These are phyloP conservation scores for Cordia subcordata DNA, from an alignment of 257 asterid genomes.

Conservation along the genomic window DNA sequence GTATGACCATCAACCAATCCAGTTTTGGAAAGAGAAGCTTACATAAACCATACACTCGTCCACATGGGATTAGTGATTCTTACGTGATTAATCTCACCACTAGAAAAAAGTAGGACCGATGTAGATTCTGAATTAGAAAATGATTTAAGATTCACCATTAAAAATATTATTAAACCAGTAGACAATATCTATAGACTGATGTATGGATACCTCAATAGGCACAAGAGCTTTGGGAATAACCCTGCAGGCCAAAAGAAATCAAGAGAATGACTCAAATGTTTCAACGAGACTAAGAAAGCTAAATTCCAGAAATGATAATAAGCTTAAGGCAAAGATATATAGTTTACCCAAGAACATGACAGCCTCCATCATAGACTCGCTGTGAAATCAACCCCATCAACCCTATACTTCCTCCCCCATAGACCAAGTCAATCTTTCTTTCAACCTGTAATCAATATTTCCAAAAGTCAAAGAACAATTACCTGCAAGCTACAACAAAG, in stretches of 20 bases:
- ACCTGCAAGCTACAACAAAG: constrained; percentile 10
- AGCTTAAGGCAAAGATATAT: neutral
- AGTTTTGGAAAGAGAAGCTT: too few relatives aligned
- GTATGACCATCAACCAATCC: too few relatives aligned
- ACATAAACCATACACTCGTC: too few relatives aligned
- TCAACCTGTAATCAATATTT: constrained; percentile 52
- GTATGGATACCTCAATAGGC: constrained; percentile 75
- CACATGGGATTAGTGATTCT: too few relatives aligned
- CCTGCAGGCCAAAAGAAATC: constrained; percentile 56
- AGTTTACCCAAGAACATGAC: constrained; percentile 93
- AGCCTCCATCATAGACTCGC: constrained; percentile 85
- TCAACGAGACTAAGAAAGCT: neutral
- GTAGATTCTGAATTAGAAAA: neutral
- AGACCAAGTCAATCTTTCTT: constrained; percentile 86
- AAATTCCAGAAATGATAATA: neutral
- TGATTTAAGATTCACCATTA: neutral
- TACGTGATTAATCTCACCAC: too few relatives aligned
- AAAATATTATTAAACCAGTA: neutral
- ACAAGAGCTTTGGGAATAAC: constrained; percentile 94
- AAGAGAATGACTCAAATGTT: constrained; percentile 10
- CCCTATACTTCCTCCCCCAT: constrained; percentile 99
- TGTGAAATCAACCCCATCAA: constrained; percentile 90
- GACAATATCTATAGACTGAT: neutral
- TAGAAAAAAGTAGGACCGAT: neutral
- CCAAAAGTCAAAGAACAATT: constrained; percentile 10